Evolutionary conservation across 305 asterid genomes (phyloP), one percentile per base, ranked within the genome.

Genomic region (Fraxinus ornus): DNA sequence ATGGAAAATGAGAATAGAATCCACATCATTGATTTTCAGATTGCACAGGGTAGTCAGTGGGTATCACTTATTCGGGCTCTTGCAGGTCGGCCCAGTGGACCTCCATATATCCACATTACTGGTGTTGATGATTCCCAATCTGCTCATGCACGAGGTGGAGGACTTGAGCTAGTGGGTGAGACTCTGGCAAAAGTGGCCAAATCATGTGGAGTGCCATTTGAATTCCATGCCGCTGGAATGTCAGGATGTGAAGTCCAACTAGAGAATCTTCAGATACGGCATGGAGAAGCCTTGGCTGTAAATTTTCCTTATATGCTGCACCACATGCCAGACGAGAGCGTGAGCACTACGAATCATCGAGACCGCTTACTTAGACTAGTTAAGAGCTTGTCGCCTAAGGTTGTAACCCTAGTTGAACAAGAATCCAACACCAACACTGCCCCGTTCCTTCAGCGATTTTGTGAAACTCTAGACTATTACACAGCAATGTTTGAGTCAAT

Each of bases 31-130:
- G 99, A 95, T 85, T 95, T 95, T 62, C 95, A 91, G 85, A 92
- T 95, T 78, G 99, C 98, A 33, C 99, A 95, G 85, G 99, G 99
- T 35, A 94, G 97, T 78, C 99, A 95, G 81, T 95, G 98, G 98
- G 72, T 89, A 36, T 86, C 88, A 76, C 84, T 95, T 44, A 88
- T 95, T 76, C 91, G 87, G 78, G 90, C 90, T 52, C 91, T 94
- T 76, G 88, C 99, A 12, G 80, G 80, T 12, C 81, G 98, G 47
- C 90, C 96, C 3, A 89, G 97, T 55, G 95, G 99, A 13, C 91
- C 97, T 72, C 98, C 98, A 0, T 81, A 7, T 80, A 64, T 95
- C 12, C 94, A 93, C 33, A 85, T 95, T 5, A 95, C 99, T 0
- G 99, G 99, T n/a, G 92, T 94, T 17, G 99, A 95, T 57, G 99